Evolutionary conservation across 495 filamentous ascomycete species (phyloP), one percentile per base, ranked within the genome.

Genomic region (Penicillium silybi): DNA sequence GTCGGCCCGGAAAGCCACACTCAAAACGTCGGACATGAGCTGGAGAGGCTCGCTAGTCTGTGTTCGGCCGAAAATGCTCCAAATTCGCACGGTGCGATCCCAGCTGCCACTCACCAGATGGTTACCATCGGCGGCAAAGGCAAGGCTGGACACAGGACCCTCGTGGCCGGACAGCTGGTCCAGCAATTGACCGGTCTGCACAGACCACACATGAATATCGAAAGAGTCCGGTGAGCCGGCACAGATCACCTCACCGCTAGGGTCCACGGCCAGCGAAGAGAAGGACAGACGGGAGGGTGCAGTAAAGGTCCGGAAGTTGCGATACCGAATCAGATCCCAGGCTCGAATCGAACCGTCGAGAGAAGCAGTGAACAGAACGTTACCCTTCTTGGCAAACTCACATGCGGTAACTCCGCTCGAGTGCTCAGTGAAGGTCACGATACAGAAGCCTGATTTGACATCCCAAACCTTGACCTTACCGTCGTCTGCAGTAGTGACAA

Each of bases 401-500:
- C 90, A 95, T 6, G 90, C 90, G n/a, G 92, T 97, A 18, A 98
- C 90, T 45, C 89, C 91, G 54, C 89, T 91, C 0, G 88, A 90
- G 71, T 98, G 93, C 67, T 98, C 93, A 2, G 92, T 97, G 56
- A 98, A 98, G 0, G 93, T 97, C 13, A 97, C 91, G 48, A 97
- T 88, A 63, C 93, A 97, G 74, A 98, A 98, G 7, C 93, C 93
- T 7, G 93, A 96, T 51, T 87, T 87, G 44, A 90, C 84, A 62
- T 98, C 93, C 93, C 93, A 98, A 27, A 98, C 87, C 67, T 98
- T 98, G 67, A 97, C 86, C 70, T 96, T 97, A 27, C 93, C 93
- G 67, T 98, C 93, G 59, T 98, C 93, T 16, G 92, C 87, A 3
- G 89, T 84, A 0, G 95, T 98, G 47, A 97, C 85, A 53, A 98